Conservation (phyloP, 1,139 yeast genomes). For the Geotrichum fermentans region DNA sequence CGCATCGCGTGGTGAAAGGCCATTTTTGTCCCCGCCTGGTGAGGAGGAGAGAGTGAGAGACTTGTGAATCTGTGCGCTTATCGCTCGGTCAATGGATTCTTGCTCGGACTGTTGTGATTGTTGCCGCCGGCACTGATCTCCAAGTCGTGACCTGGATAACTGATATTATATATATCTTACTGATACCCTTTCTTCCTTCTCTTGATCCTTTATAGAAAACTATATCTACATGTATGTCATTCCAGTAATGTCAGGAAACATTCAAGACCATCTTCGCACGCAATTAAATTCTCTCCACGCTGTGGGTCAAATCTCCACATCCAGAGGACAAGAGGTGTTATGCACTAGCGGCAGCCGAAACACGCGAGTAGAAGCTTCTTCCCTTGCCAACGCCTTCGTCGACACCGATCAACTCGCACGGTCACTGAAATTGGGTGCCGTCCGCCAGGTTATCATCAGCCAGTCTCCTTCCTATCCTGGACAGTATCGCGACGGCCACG, state of each 20-base stretch:
- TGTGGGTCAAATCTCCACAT: constrained; percentile 27
- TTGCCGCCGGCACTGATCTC: no score
- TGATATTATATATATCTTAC: neutral
- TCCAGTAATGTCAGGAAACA: neutral
- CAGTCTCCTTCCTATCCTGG: no score
- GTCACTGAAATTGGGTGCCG: constrained; percentile 32
- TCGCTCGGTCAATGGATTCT: no score
- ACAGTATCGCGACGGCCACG: neutral
- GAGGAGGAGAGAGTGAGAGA: no score
- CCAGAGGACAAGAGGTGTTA: constrained; percentile 26
- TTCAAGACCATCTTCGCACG: constrained; percentile 10
- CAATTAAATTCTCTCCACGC: constrained; percentile 19
- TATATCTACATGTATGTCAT: no score
- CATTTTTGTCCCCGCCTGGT: no score
- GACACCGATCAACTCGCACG: constrained; percentile 30
- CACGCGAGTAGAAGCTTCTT: constrained; percentile 18
- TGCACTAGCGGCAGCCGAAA: constrained; percentile 20
- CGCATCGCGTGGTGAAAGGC: no score
- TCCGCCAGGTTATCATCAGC: constrained; percentile 28
- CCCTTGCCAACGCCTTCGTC: constrained; percentile 26
- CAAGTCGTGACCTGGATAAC: no score
- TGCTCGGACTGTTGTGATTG: no score
- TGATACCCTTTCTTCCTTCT: neutral
- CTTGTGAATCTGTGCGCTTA: no score
- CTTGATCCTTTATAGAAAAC: neutral